Evolutionary conservation across 805 yeast genomes (phyloP).

Genomic region (Saturnispora bothae): DNA sequence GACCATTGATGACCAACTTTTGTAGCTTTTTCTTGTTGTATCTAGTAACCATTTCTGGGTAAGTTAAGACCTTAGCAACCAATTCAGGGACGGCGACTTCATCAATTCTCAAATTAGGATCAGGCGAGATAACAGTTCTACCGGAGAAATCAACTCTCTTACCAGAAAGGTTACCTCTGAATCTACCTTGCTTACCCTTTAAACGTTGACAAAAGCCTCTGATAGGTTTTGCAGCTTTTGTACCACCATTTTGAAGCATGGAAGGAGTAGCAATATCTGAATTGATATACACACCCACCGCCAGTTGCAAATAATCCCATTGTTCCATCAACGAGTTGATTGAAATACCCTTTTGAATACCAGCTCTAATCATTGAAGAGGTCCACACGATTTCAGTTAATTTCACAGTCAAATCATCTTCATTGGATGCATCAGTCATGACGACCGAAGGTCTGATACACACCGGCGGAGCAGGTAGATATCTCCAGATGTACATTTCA

Average conservation of each 20-base stretch:
- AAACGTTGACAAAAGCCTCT: conserved; percentile 94
- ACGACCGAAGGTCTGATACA: conserved; percentile 95
- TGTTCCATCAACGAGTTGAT: conserved; percentile 94
- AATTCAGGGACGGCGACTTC: conserved; percentile 98
- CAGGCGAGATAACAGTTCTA: conserved; percentile 97
- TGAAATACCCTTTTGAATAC: conserved; percentile 89
- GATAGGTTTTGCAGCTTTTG: conserved; percentile 62
- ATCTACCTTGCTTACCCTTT: conserved; percentile 98
- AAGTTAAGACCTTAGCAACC: conserved; percentile 90
- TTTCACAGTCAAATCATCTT: conserved; percentile 94
- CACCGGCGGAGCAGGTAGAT: conserved; percentile 97
- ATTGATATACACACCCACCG: conserved; percentile 95
- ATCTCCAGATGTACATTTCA: conserved; percentile 94
- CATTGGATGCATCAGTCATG: conserved; percentile 87
- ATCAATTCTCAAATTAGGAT: conserved; percentile 88
- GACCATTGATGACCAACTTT: conserved; percentile 69
- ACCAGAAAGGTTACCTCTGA: conserved; percentile 96
- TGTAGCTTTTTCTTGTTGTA: conserved; percentile 77
- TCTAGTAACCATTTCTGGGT: conserved; percentile 88
- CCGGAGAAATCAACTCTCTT: conserved; percentile 98
- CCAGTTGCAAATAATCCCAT: conserved; percentile 94
- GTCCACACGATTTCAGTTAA: conserved; percentile 96
- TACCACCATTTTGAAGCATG: conserved; percentile 49
- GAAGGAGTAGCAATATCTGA: conserved; percentile 87
- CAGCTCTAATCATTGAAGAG: conserved; percentile 86